Conservation (phyloP, 2,329 filamentous ascomycete genomes). For the Xylariales sp. region DNA sequence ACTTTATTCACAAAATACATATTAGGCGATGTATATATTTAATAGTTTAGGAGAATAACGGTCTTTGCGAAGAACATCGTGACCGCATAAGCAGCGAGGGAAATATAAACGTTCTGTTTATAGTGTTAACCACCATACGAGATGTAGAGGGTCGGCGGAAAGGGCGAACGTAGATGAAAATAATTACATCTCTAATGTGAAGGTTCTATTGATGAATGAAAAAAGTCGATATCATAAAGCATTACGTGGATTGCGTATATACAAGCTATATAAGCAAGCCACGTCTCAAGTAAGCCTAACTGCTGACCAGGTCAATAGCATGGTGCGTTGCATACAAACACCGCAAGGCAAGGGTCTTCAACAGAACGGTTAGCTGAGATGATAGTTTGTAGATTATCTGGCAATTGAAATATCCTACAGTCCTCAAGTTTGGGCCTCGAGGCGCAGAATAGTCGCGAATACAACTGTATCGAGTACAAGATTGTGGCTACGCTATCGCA, state of each 20-base stretch:
- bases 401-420: slow-evolving; percentile 3
- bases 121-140: background rate
- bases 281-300: background rate
- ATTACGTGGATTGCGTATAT: slow-evolving; percentile 18
- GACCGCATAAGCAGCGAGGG: slow-evolving; percentile 19
- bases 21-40: no score
- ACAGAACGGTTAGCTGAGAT: background rate
- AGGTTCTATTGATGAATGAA: slow-evolving; percentile 27
- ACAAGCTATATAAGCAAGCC: slow-evolving; percentile 26
- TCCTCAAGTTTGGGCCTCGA: slow-evolving; percentile 17
- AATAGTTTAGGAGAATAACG: slow-evolving; percentile 31
- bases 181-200: slow-evolving; percentile 12
- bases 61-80: slow-evolving; percentile 36
- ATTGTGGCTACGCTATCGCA: slow-evolving; percentile 11
- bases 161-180: slow-evolving; percentile 15
- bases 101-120: slow-evolving; percentile 23
- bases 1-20: background rate
- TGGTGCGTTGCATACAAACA: slow-evolving; percentile 5
- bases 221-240: slow-evolving; percentile 17
- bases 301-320: background rate
- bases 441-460: slow-evolving; percentile 20
- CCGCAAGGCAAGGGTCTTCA: slow-evolving; percentile 9
- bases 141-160: background rate
- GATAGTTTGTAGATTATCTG: background rate
- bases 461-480: slow-evolving; percentile 15